Conservation (phyloP, 768 basidiomycete genomes). For the Lepiota brunneoincarnata region DNA sequence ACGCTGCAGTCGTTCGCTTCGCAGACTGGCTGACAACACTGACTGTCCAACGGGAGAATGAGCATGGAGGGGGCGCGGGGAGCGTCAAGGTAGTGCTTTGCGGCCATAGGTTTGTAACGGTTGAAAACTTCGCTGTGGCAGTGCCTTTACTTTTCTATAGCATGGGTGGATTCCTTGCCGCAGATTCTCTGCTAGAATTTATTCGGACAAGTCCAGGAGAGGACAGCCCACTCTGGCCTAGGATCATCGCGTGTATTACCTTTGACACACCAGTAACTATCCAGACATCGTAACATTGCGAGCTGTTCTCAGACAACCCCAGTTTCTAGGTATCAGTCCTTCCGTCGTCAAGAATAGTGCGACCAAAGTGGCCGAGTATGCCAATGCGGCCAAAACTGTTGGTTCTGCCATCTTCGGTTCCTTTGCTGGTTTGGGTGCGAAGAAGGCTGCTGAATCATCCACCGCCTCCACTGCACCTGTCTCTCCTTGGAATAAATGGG, state of each 20-base stretch:
- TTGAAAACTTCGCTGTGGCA: background rate
- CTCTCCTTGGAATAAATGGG: slow-evolving; percentile 54
- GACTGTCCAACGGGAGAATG: slow-evolving; percentile 82
- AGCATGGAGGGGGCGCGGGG: slow-evolving; percentile 72
- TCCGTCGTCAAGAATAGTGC: slow-evolving; percentile 81
- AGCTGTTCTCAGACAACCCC: slow-evolving; percentile 4
- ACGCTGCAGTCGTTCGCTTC: slow-evolving; percentile 79
- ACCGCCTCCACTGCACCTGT: slow-evolving; percentile 20
- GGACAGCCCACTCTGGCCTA: slow-evolving; percentile 79
- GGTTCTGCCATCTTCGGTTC: slow-evolving; percentile 62
- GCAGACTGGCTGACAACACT: slow-evolving; percentile 92
- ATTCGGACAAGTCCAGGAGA: slow-evolving; percentile 61
- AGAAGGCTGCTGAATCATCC: slow-evolving; percentile 33
- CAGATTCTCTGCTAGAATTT: slow-evolving; percentile 80
- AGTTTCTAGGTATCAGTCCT: slow-evolving; percentile 91
- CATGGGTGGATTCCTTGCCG: slow-evolving; percentile 90
- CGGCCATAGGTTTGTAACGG: slow-evolving; percentile 69
- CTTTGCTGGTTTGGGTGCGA: slow-evolving; percentile 46
- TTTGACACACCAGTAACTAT: slow-evolving; percentile 82
- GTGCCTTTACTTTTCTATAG: slow-evolving; percentile 33
- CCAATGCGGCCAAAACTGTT: slow-evolving; percentile 59
- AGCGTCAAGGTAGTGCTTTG: slow-evolving; percentile 82
- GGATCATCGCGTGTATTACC: slow-evolving; percentile 78
- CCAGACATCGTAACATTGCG: background rate
- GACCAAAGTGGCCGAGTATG: slow-evolving; percentile 70